These are phyloP conservation scores for Rickenella mellea DNA, from an alignment of 768 basidiomycete species.

Conservation along the genomic window DNA sequence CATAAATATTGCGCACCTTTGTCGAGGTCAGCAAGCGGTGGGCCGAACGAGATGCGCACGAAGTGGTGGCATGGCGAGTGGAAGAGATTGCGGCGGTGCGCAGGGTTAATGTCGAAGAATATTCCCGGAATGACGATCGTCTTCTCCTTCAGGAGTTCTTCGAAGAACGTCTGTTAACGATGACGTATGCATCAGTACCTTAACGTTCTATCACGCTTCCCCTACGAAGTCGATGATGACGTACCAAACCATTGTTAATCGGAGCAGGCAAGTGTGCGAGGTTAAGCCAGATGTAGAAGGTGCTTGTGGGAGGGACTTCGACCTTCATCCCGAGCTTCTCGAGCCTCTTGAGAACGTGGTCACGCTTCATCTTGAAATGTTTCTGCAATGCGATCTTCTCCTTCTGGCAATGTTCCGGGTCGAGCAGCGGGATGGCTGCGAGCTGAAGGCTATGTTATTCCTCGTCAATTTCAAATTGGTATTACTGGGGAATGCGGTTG, in stretches of 20 bases:
- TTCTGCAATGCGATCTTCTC: conserved; percentile 83
- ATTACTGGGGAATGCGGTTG: conserved; percentile 3
- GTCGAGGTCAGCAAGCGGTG: conserved; percentile 70
- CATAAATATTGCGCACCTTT: conserved; percentile 36
- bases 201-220: too few species aligned
- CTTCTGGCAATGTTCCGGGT: conserved; percentile 51
- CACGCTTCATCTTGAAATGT: conserved; percentile 87
- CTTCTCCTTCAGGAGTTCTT: conserved; percentile 84
- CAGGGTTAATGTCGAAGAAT: conserved; percentile 74
- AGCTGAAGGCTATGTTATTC: conserved; percentile 56
- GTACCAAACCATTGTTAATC: conserved; percentile 77
- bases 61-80: conserved; percentile 87
- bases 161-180: conserved; percentile 76
- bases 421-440: conserved; percentile 77
- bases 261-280: conserved; percentile 71
- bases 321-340: conserved; percentile 72
- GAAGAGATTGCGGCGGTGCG: conserved; percentile 83
- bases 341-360: conserved; percentile 80
- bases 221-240: conserved; percentile 12
- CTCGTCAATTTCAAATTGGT: not conserved
- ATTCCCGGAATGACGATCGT: conserved; percentile 88
- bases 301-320: conserved; percentile 63
- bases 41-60: conserved; percentile 80
- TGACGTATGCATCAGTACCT: conserved; percentile 1
- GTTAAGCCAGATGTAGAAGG: conserved; percentile 95